Conservation (phyloP, 192 early-diverging fungal species). For the Globomyces pollinis-pini region DNA sequence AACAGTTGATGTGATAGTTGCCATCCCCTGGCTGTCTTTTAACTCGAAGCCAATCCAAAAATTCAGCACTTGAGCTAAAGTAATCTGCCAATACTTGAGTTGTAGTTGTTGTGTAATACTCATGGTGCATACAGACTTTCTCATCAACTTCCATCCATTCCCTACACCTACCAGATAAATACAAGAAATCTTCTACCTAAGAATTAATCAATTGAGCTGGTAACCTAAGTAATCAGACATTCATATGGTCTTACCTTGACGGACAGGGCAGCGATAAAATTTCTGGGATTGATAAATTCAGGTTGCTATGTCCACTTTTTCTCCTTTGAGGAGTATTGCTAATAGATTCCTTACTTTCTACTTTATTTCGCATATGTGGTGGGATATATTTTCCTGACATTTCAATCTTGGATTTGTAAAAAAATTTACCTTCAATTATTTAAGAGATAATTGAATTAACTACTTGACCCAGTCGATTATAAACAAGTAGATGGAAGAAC, state of each 20-base stretch:
- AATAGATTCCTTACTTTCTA: not conserved
- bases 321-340: not conserved
- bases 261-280: no score
- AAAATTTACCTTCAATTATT: no score
- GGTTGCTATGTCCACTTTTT: no score
- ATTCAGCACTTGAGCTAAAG: conserved; percentile 1
- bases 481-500: no score
- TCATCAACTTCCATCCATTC: conserved; percentile 8
- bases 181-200: not conserved
- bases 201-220: not conserved
- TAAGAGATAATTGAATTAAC: no score
- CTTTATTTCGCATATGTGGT: not conserved
- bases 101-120: not conserved
- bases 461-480: no score
- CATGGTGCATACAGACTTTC: conserved; percentile 7
- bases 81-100: conserved; percentile 1
- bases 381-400: conserved; percentile 9
- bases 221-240: not conserved
- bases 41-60: conserved; percentile 7
- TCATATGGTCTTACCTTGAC: not conserved
- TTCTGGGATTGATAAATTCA: no score
- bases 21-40: not conserved
- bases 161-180: not conserved
- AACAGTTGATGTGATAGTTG: not conserved
- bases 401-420: no score